Evolutionary conservation across 139 green algal genomes (phyloP).

Genomic region (Ostreobium quekettii): DNA sequence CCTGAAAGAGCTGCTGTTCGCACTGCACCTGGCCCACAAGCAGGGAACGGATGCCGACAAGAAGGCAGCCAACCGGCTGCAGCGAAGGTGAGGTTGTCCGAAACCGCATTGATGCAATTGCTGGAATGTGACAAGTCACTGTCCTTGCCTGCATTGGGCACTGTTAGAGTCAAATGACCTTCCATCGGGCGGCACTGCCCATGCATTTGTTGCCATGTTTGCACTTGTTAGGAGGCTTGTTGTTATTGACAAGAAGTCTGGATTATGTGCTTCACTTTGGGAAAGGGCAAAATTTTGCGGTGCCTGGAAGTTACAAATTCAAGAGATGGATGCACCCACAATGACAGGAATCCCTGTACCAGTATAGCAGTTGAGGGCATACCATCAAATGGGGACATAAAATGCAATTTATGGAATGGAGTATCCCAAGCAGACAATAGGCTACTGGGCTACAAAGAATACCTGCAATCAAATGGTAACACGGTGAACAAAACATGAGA

Average conservation of each 20-base stretch:
- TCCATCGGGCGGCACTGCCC: not conserved
- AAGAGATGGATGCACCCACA: no score
- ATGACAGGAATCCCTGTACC: no score
- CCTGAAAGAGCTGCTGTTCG: constrained; percentile 69
- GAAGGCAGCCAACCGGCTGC: constrained; percentile 52
- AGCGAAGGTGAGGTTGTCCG: constrained; percentile 30
- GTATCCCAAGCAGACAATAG: no score
- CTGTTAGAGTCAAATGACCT: not conserved
- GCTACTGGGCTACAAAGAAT: no score
- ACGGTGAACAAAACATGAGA: no score
- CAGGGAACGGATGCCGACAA: constrained; percentile 40
- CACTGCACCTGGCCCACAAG: constrained; percentile 55
- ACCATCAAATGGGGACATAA: no score
- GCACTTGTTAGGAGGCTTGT: not conserved
- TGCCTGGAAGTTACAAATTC: no score
- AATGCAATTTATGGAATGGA: no score
- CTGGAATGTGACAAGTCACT: not conserved
- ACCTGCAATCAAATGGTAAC: no score
- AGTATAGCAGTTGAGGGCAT: no score
- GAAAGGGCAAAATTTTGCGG: no score
- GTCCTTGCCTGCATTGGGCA: not conserved
- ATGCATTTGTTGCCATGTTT: not conserved
- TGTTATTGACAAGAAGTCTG: not conserved
- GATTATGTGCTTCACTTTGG: not conserved
- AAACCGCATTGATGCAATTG: not conserved